phyloP scores from a whole-genome alignment of 768 basidiomycete genomes.

The Clitopilus passeckerianus region DNA sequence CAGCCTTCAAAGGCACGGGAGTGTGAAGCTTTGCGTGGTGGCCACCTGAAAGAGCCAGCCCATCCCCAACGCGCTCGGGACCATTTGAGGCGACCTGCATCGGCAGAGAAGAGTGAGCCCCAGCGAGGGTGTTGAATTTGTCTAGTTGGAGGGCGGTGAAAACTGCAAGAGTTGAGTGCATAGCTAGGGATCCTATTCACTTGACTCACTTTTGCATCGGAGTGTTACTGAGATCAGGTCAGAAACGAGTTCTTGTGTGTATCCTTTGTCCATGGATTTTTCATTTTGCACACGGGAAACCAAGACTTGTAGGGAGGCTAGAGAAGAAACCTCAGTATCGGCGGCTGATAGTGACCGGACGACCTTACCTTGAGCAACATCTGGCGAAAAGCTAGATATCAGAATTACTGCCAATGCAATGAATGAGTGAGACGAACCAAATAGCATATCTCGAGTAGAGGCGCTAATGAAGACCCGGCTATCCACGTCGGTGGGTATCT shows the following conservation, averaged over 20 bases:
- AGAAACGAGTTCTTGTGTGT: constrained; percentile 29
- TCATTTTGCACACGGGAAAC: constrained; percentile 36
- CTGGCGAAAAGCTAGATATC: constrained; percentile 13
- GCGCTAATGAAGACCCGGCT: constrained; percentile 73
- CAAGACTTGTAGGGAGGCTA: constrained; percentile 57
- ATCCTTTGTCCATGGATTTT: constrained; percentile 27
- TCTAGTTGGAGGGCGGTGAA: constrained; percentile 60
- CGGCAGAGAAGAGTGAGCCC: background rate
- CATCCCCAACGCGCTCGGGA: too few species aligned
- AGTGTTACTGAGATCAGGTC: constrained; percentile 47
- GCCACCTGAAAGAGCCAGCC: too few species aligned
- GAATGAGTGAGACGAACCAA: constrained; percentile 39
- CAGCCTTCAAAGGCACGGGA: background rate
- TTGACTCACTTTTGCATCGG: constrained; percentile 50
- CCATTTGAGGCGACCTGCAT: too few species aligned
- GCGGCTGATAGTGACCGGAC: background rate
- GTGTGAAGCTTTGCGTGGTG: background rate
- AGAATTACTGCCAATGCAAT: background rate
- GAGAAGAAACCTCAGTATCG: constrained; percentile 2
- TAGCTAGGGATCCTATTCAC: background rate
- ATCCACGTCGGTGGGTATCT: constrained; percentile 75
- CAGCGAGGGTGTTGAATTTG: constrained; percentile 25
- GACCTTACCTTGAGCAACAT: constrained; percentile 32
- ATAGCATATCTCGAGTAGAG: constrained; percentile 57
- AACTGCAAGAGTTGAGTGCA: background rate